These are phyloP conservation scores for Paramyrothecium sp. DNA, from an alignment of 2,329 filamentous ascomycete genomes.

Conservation along the genomic window DNA sequence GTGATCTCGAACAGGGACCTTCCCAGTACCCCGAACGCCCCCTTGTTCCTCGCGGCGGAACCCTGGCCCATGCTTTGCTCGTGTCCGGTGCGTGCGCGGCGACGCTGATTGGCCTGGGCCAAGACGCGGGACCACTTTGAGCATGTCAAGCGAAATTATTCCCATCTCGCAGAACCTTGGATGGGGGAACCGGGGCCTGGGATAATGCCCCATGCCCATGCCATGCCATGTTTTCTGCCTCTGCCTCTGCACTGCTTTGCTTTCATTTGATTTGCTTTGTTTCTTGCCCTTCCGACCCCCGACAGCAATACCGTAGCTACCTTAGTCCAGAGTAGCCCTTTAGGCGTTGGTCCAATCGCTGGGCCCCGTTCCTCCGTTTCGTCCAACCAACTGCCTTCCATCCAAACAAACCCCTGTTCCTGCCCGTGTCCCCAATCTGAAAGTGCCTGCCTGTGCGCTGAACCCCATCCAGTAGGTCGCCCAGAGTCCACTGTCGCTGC, in stretches of 20 bases:
- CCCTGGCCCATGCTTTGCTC: not conserved
- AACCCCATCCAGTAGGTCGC: too few relatives aligned
- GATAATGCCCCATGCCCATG: not conserved
- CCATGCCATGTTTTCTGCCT: conserved; percentile 13
- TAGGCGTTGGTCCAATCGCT: too few relatives aligned
- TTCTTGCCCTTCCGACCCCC: not conserved
- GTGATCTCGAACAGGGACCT: too few relatives aligned
- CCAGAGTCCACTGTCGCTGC: too few relatives aligned
- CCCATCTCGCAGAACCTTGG: conserved; percentile 21
- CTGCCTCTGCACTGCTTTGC: conserved; percentile 12
- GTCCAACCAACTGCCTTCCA: too few relatives aligned
- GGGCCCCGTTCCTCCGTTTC: too few relatives aligned
- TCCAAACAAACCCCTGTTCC: too few relatives aligned
- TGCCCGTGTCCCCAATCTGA: too few relatives aligned
- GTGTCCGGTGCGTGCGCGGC: not conserved
- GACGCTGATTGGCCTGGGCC: conserved; percentile 17
- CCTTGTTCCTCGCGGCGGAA: not conserved
- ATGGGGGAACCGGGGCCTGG: not conserved
- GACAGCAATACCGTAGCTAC: too few relatives aligned
- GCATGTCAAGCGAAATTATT: conserved; percentile 26
- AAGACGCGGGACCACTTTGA: not conserved
- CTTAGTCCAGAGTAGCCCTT: too few relatives aligned
- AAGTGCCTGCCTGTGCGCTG: too few relatives aligned
- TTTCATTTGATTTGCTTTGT: not conserved
- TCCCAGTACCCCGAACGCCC: too few relatives aligned